Evolutionary conservation across 306 rosid genomes (phyloP).

Genomic region (Malus asiatica): DNA sequence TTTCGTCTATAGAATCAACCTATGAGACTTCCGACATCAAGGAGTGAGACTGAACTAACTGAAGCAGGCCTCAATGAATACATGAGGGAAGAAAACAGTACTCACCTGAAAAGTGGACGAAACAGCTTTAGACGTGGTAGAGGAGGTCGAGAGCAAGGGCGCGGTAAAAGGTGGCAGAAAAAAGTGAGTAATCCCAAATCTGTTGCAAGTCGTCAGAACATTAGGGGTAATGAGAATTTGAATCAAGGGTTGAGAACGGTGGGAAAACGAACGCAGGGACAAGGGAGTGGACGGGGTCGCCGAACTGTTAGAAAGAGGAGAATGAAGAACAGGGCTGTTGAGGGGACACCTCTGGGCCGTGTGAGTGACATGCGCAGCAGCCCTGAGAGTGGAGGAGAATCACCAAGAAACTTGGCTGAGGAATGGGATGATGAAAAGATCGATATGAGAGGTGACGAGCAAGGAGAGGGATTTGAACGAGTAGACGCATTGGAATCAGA

Average conservation of each 20-base stretch:
- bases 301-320: slow-evolving; percentile 83
- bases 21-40: slow-evolving; percentile 43
- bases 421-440: slow-evolving; percentile 75
- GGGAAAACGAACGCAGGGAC: slow-evolving; percentile 46
- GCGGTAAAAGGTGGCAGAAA: slow-evolving; percentile 54
- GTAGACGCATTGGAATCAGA: slow-evolving; percentile 75
- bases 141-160: slow-evolving; percentile 60
- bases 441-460: slow-evolving; percentile 38
- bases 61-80: slow-evolving; percentile 30
- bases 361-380: slow-evolving; percentile 26
- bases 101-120: slow-evolving; percentile 40
- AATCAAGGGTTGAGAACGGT: slow-evolving; percentile 48
- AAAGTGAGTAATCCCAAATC: slow-evolving; percentile 42
- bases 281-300: slow-evolving; percentile 75
- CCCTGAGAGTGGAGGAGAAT: slow-evolving; percentile 49
- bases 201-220: slow-evolving; percentile 27
- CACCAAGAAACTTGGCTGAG: slow-evolving; percentile 50
- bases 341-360: slow-evolving; percentile 43
- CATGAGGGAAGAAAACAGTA: slow-evolving; percentile 34
- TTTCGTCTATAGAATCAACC: slow-evolving; percentile 55
- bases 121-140: slow-evolving; percentile 64
- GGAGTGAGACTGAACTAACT: slow-evolving; percentile 45
- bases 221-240: slow-evolving; percentile 34
- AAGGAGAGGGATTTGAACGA: slow-evolving; percentile 27
- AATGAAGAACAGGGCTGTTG: slow-evolving; percentile 58